Base-by-base conservation (phyloP, 2,329 filamentous ascomycete genomes). In the Xylariales sp. region DNA sequence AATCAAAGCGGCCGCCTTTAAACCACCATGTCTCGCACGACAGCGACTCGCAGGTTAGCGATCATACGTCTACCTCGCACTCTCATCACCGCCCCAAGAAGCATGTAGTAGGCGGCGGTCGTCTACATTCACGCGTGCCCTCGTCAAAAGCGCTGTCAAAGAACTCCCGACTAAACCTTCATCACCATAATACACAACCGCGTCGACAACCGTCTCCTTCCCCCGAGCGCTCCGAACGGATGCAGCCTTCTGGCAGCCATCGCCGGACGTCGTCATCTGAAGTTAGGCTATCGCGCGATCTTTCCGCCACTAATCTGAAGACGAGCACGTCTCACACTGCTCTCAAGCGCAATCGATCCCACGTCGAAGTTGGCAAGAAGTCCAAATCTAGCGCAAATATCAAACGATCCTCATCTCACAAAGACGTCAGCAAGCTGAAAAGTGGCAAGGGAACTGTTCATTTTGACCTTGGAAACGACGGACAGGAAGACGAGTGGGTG, bases 311-410 rank as follows among this genome's bases (percentile, higher is more conserved):
- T 36, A 67, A 66, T 41, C 43, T 60, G 25, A 70, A 68, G 51
- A 77, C 76, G 56, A 78, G 75, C 56, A 48, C 62, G 11, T 79
- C 77, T 4, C 67, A 76, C 37, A 62, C 69, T 13, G 76, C 59
- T 50, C 60, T 81, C 38, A 79, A 78, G 62, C 75, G 76, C 55
- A 81, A 81, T 55, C 71, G 70, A 33, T 82, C 78, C 17, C 69
- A 76, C 47, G 70, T 66, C 51, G 76, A 80, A 45, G 66, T 81
- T 28, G 57, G 54, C 48, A 76, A 72, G 52, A 69, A 69, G 40
- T 61, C 61, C 30, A 76, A 71, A 50, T 73, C 74, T 12, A 59
- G 67, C 29, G 67, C 69, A 45, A 70, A 67, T 49, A 62, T 78
- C 34, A 78, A 77, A 54, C 70, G 72, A 40, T 66, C 70, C 17